Evolutionary conservation across 805 yeast genomes (phyloP), one percentile per base, ranked within the genome.

Genomic region (Monosporozyma solicola): DNA sequence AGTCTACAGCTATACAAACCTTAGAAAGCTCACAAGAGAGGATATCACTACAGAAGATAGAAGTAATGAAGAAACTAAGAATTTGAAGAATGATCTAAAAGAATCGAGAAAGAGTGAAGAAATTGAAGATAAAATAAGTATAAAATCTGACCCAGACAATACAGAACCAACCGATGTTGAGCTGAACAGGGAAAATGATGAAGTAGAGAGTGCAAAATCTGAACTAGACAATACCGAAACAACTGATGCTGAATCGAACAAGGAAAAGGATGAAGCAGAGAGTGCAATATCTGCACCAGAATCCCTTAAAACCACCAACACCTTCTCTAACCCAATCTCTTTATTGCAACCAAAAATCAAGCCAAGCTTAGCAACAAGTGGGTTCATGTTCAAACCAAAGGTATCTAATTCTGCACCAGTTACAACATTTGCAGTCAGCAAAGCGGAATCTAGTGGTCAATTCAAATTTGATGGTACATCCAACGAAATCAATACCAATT

Each of bases 381-480:
- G 43, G 20, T 39, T 39, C 9, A 20, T 39, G 25, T 39, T 39
- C 11, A 39, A 39, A 3, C 63, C 68, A 29, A 70, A 75, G 9
- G 11, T 31, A n/a, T 24, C 32, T 7, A 31, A 29, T 29, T 11
- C 22, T 65, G 74, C 48, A 78, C 78, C 27, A 61, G 72, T 24
- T 15, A 29, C 13, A 22, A 45, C 48, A 2, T 22, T 15, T 27
- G 7, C 33, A 6, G n/a, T 27, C 46, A 35, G 54, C 48, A 47
- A 35, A 15, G 43, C 49, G 51, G 80, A 80, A 84, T 58, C 72
- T 74, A n/a, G 67, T 75, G 43, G 71, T 72, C 7, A 61, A 69
- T 15, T 54, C 68, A 25, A 64, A 68, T 46, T 27, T 51, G 16
- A 46, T 13, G 37, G 32, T 2, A 22, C 63, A 67, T 16, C 62